Evolutionary conservation across 345 rosid species (phyloP).

Genomic region (Salix udensis): DNA sequence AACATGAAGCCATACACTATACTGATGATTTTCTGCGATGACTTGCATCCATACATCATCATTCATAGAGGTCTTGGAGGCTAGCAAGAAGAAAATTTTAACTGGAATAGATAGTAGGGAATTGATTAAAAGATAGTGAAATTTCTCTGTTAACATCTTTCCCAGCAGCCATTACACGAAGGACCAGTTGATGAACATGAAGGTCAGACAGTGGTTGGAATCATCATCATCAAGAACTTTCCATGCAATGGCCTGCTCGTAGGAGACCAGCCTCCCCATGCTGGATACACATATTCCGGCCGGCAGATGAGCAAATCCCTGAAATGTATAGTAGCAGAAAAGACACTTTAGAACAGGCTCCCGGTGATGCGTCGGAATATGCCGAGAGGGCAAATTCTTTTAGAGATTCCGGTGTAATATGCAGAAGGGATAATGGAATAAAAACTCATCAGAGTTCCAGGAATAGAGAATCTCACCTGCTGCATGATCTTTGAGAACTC

Average conservation of each 20-base stretch:
- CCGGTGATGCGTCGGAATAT: too few species aligned
- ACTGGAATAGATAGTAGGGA: constrained; percentile 2
- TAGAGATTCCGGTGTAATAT: neutral
- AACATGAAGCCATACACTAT: constrained; percentile 2
- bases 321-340: neutral
- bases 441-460: neutral
- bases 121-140: neutral
- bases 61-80: neutral
- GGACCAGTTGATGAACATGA: constrained; percentile 95
- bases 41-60: neutral
- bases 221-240: constrained; percentile 87
- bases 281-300: constrained; percentile 90
- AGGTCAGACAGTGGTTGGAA: constrained; percentile 80
- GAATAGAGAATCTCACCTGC: constrained; percentile 47
- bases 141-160: neutral
- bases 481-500: constrained; percentile 92
- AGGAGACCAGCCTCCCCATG: constrained; percentile 92
- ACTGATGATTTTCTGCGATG: neutral
- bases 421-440: neutral
- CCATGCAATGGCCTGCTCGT: constrained; percentile 90
- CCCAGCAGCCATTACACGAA: constrained; percentile 47
- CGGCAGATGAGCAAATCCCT: constrained; percentile 85
- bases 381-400: too few species aligned
- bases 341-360: neutral
- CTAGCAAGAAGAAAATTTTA: neutral